A percentile compares a stretch with the other conserved stretches of the same genome.
phyloP scores from a whole-genome alignment of 2,329 filamentous ascomycete genomes.

The Parastagonospora avenae region DNA sequence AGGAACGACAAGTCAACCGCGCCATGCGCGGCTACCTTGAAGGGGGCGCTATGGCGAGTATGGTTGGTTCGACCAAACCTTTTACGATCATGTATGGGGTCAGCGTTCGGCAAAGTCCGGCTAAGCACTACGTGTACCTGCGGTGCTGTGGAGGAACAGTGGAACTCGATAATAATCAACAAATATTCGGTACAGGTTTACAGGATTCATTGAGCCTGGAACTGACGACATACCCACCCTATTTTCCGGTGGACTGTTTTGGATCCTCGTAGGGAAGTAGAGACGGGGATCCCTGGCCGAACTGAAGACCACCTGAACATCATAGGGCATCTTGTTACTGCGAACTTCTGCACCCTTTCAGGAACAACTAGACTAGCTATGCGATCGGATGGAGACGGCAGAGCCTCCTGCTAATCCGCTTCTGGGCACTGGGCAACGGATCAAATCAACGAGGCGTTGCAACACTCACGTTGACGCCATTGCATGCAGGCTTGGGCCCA shows the following conservation, averaged over 20 bases:
- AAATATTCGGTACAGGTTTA: slow-evolving; percentile 8
- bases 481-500: slow-evolving; percentile 24
- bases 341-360: slow-evolving; percentile 22
- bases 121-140: slow-evolving; percentile 24
- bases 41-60: not conserved
- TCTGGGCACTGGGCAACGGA: slow-evolving; percentile 15
- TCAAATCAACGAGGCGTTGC: slow-evolving; percentile 24
- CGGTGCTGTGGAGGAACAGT: slow-evolving; percentile 20
- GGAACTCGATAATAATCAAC: slow-evolving; percentile 17
- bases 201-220: slow-evolving; percentile 14
- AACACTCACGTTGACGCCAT: slow-evolving; percentile 28
- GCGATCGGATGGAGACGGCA: slow-evolving; percentile 44
- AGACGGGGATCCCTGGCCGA: too few relatives aligned
- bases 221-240: slow-evolving; percentile 11
- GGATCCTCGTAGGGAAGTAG: too few relatives aligned
- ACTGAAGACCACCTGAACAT: not conserved
- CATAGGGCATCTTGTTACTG: slow-evolving; percentile 1
- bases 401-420: slow-evolving; percentile 35
- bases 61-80: slow-evolving; percentile 2
- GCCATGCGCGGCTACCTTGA: slow-evolving; percentile 39
- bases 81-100: slow-evolving; percentile 12
- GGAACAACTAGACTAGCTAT: slow-evolving; percentile 26
- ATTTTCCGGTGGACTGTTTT: too few relatives aligned
- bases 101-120: slow-evolving; percentile 12
- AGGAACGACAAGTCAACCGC: slow-evolving; percentile 21